Conservation (phyloP, 2,329 filamentous ascomycete species). For the Trichoderma endophyticum region DNA sequence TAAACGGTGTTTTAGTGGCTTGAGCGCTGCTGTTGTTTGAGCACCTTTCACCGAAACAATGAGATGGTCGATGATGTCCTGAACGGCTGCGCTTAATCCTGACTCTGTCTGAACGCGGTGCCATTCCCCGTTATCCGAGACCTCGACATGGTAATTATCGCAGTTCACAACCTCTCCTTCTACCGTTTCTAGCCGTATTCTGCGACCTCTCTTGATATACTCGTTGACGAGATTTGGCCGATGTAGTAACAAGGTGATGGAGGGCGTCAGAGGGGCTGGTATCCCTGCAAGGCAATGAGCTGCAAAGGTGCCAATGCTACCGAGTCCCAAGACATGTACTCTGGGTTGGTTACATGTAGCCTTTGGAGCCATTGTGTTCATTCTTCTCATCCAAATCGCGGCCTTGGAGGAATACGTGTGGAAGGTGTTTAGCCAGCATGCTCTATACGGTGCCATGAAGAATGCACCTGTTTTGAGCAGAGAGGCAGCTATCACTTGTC, state of each 20-base stretch:
- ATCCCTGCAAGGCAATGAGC: background rate
- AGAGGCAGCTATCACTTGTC: background rate
- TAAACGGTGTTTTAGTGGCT: background rate
- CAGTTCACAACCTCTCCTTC: background rate
- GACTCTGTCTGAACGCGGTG: background rate
- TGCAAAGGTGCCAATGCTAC: background rate
- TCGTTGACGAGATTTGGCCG: background rate
- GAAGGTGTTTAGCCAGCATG: background rate
- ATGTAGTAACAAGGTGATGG: background rate
- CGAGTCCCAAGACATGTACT: background rate
- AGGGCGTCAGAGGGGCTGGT: background rate
- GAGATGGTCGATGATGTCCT: background rate
- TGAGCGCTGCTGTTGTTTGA: background rate
- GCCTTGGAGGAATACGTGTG: background rate
- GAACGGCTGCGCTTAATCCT: background rate
- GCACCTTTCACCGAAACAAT: background rate
- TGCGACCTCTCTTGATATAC: background rate
- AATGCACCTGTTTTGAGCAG: background rate
- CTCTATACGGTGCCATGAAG: background rate
- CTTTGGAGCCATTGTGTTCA: background rate
- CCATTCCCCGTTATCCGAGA: background rate
- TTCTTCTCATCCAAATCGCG: background rate
- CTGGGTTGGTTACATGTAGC: background rate
- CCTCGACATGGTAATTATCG: background rate
- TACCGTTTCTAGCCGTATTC: background rate